Conservation (phyloP, 371 early-diverging fungal species). For the Polyrhizophydium stewartii region DNA sequence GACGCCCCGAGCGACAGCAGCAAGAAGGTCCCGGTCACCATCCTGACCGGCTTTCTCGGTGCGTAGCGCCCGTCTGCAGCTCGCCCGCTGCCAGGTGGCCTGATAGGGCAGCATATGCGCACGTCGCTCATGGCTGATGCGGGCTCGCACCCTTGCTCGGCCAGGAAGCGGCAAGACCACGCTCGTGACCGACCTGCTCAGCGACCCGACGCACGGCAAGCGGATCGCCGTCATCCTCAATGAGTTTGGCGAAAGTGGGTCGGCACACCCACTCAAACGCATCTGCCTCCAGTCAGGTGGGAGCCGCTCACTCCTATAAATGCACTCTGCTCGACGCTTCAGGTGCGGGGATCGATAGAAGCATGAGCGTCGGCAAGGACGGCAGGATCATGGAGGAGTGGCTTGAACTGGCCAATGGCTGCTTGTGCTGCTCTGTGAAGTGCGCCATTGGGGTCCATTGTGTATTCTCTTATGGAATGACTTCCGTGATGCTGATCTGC, state of each 20-base stretch:
- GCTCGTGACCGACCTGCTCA: conserved; percentile 82
- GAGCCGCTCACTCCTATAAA: too few relatives aligned
- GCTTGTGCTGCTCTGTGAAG: conserved; percentile 95
- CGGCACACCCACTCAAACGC: conserved; percentile 59
- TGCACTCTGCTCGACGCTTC: not conserved
- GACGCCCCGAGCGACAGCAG: too few relatives aligned
- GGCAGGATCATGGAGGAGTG: conserved; percentile 91
- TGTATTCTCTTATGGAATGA: not conserved
- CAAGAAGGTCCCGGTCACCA: conserved; percentile 32
- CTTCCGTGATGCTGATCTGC: conserved; percentile 2
- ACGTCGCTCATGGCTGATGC: too few relatives aligned
- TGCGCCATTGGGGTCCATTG: conserved; percentile 23
- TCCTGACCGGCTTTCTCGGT: conserved; percentile 41
- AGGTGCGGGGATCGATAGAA: conserved; percentile 92
- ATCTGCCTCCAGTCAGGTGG: not conserved
- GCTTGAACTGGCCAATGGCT: conserved; percentile 95
- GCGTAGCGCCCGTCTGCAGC: too few relatives aligned
- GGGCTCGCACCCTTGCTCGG: too few relatives aligned
- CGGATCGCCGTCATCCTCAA: conserved; percentile 91
- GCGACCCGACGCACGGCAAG: conserved; percentile 75
- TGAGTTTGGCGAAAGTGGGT: conserved; percentile 53
- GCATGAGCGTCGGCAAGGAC: conserved; percentile 72
- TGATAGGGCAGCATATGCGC: too few relatives aligned
- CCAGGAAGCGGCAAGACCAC: conserved; percentile 95
- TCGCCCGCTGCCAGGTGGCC: too few relatives aligned